Evolutionary conservation across 192 early-diverging fungal genomes (phyloP).

Genomic region (Dispira simplex): DNA sequence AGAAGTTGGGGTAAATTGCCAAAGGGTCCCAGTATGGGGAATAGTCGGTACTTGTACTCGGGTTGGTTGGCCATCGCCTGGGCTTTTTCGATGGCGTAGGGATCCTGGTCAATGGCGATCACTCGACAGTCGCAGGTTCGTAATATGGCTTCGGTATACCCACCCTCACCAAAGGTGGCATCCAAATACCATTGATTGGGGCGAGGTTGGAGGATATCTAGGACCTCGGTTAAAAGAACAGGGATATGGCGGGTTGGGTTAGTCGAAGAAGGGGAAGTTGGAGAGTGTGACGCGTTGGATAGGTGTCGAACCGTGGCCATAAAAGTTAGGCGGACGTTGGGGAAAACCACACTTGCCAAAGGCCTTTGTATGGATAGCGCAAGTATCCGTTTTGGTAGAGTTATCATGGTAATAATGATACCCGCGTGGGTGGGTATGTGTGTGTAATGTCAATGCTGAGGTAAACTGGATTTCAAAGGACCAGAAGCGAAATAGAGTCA

Average conservation of each 20-base stretch:
- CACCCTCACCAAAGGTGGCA: conserved; percentile 60
- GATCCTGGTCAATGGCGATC: conserved; percentile 59
- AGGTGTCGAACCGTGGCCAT: too few relatives aligned
- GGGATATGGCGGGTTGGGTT: conserved; percentile 20
- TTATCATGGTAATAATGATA: too few relatives aligned
- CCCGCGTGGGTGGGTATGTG: too few relatives aligned
- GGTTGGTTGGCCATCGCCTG: conserved; percentile 20
- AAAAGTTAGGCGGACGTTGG: too few relatives aligned
- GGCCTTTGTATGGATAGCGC: too few relatives aligned
- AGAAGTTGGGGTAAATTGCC: conserved; percentile 30
- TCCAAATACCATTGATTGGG: conserved; percentile 36
- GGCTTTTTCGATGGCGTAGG: conserved; percentile 38
- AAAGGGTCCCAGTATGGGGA: conserved; percentile 42
- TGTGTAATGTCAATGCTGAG: too few relatives aligned
- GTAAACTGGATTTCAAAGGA: too few relatives aligned
- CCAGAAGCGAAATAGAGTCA: too few relatives aligned
- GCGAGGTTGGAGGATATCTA: conserved; percentile 25
- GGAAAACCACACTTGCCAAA: too few relatives aligned
- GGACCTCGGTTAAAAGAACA: conserved; percentile 31
- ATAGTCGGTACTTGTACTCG: conserved; percentile 29
- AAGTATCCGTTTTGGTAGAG: too few relatives aligned
- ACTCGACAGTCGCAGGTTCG: conserved; percentile 32
- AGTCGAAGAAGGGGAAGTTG: not conserved
- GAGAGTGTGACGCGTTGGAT: not conserved
- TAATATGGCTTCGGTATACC: conserved; percentile 48